phyloP scores from a whole-genome alignment of 164 flowering plant species.

The Annona squamosa region DNA sequence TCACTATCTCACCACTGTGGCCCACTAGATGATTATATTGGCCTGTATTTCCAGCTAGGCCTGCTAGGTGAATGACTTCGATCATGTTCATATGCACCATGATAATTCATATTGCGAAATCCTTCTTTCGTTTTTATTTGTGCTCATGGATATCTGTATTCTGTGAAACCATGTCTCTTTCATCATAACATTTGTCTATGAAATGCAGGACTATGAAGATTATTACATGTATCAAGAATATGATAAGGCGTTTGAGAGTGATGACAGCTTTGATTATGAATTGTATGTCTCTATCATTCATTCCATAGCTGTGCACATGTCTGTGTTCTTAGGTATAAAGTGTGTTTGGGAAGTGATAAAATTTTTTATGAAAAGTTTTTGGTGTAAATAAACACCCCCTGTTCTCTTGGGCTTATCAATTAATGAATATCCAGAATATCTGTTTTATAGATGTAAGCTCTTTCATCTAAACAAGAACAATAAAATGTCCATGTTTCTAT shows the following conservation, averaged over 20 bases:
- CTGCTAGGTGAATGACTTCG: not conserved
- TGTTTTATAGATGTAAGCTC: no score
- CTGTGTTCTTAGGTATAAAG: not conserved
- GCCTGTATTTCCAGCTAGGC: not conserved
- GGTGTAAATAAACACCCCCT: no score
- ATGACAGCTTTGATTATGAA: not conserved
- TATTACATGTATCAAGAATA: not conserved
- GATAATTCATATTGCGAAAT: not conserved
- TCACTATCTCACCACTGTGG: not conserved
- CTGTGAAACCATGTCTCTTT: not conserved
- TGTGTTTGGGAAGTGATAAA: no score
- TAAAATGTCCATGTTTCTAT: no score
- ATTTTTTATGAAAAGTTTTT: no score
- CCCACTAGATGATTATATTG: not conserved
- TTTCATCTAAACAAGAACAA: no score
- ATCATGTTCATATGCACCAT: not conserved
- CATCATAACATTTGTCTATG: not conserved
- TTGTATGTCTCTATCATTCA: not conserved
- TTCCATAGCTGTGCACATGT: not conserved
- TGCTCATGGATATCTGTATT: not conserved
- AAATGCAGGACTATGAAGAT: not conserved
- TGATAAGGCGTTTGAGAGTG: not conserved
- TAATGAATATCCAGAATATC: no score
- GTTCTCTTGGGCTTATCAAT: no score
- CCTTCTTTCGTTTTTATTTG: not conserved